phyloP scores from a whole-genome alignment of 768 basidiomycete species.

The Termitomyces sp. region DNA sequence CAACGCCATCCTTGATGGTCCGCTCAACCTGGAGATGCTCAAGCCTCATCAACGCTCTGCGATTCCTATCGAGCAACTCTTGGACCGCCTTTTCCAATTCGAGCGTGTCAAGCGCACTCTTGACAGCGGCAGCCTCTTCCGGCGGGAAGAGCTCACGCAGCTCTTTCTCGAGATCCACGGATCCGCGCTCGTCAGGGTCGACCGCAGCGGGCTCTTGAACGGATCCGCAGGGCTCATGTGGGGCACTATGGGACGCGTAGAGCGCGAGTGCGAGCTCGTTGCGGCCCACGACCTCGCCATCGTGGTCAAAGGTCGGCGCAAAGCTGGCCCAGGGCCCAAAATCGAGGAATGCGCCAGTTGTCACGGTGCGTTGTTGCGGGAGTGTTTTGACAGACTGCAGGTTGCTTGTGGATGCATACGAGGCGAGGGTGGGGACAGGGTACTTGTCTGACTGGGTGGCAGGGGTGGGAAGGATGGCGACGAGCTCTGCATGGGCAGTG shows the following conservation, averaged over 20 bases:
- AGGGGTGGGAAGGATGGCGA: conserved; percentile 69
- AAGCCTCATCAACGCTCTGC: conserved; percentile 59
- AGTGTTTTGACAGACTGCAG: conserved; percentile 39
- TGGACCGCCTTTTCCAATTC: conserved; percentile 70
- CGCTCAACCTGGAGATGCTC: conserved; percentile 65
- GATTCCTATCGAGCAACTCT: conserved; percentile 66
- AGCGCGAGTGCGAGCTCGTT: conserved; percentile 58
- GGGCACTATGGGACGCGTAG: conserved; percentile 43
- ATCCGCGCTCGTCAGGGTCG: not conserved
- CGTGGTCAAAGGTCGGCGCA: conserved; percentile 77
- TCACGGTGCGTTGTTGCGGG: conserved; percentile 52
- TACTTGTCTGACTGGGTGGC: conserved; percentile 34
- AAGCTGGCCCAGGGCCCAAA: conserved; percentile 77
- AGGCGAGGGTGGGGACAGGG: conserved; percentile 50
- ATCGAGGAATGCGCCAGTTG: conserved; percentile 71
- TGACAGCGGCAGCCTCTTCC: conserved; percentile 56
- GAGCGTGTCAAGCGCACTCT: conserved; percentile 56
- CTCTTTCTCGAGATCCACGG: conserved; percentile 35
- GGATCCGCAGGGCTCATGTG: conserved; percentile 25
- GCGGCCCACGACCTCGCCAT: conserved; percentile 69
- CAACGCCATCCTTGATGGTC: conserved; percentile 46
- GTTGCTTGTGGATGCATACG: conserved; percentile 49
- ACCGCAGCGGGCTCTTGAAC: conserved; percentile 23
- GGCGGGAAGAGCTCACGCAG: conserved; percentile 56
- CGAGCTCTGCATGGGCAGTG: conserved; percentile 74